Base-by-base conservation (phyloP, 768 basidiomycete species). In the Suillus clintonianus region DNA sequence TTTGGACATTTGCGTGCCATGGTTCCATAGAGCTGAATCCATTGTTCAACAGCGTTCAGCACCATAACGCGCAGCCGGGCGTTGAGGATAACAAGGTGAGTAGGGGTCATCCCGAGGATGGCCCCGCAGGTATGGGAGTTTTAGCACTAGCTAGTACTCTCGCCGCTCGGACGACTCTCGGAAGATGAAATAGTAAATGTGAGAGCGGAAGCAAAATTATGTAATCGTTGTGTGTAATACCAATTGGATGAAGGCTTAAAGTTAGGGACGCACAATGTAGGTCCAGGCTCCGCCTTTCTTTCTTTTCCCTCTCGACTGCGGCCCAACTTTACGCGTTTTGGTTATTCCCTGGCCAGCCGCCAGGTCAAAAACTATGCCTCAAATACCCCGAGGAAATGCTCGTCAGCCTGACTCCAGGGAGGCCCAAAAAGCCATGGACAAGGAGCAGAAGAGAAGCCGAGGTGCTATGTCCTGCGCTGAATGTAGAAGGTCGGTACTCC, bases 391-490 rank as follows among this genome's bases (percentile, higher is more conserved):
- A 67, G 80, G 80, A 65, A 85, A 83, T 70, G 64, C 66, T n/a
- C 76, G 76, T 48, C 69, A 75, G 48, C 51, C 51, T 27, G 74
- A 75, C 27, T 66, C 37, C 37, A 75, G 65, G 59, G 75, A 78
- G 36, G 68, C 70, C 14, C 85, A 84, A 64, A 82, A 82, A 55
- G 80, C 82, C 17, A 84, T 86, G 60, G 87, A 89, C 68, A 88
- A 89, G 71, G 87, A 89, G 77, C 82, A 85, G 9, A 89, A 89
- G 69, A 80, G 87, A 45, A 86, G 86, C 3, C 78, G 86, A 68
- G 87, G 87, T 76, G 69, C 77, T 2, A 78, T 76, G 74, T 77
- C 75, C 32, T 88, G 87, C 71, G 87, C 87, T 3, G 87, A 89
- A 72, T 89, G 87, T 70, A 77, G 87, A 70, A 80, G 87, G 87